Base-by-base conservation (phyloP, 1,284 basidiomycete genomes). In the Trichosporon ovoides region DNA sequence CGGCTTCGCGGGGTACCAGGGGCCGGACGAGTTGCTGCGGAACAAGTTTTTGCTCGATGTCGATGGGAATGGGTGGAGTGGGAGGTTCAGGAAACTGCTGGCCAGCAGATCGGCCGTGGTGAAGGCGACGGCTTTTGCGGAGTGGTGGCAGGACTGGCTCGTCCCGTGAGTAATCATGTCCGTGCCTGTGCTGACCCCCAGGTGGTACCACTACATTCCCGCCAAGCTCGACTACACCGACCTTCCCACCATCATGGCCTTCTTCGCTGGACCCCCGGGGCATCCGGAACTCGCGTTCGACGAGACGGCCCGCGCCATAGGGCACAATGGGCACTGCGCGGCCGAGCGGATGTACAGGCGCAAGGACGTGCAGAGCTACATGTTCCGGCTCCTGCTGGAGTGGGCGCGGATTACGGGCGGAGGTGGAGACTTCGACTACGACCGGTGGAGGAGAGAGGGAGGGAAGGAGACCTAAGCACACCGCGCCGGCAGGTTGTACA, bases 11-110 rank as follows among this genome's bases (percentile, higher is more conserved):
- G 63, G 19, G 60, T 64, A 57, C 46, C 73, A 76, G 54, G 40
- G 52, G 2, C 56, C 53, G 1, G 16, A 18, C 9, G 22, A 50
- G 1, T 19, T 38, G 10, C 24, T 22, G 9, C 13, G 18, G 31
- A 52, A 57, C 56, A 57, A 61, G 55, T 62, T 67, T 48, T 53
- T 63, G 18, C 58, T 71, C 35, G 70, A 69, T 55, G 68, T 77
- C 18, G 77, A 78, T 59, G 78, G 80, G 1, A 80, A 80, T 62
- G 77, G 75, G 2, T 79, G 77, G 78, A 74, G 71, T 56, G 73
- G 71, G 5, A 69, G 73, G 19, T 75, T 76, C 62, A 57, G 69
- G 10, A 58, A 66, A 3, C 64, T 81, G 28, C 77, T 80, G 76
- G 71, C 69, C 34, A 79, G 76, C 35, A 79, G 78, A 53, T 76